These are phyloP conservation scores for Tricholoma bakamatsutake DNA, from an alignment of 768 basidiomycete genomes.

Conservation along the genomic window DNA sequence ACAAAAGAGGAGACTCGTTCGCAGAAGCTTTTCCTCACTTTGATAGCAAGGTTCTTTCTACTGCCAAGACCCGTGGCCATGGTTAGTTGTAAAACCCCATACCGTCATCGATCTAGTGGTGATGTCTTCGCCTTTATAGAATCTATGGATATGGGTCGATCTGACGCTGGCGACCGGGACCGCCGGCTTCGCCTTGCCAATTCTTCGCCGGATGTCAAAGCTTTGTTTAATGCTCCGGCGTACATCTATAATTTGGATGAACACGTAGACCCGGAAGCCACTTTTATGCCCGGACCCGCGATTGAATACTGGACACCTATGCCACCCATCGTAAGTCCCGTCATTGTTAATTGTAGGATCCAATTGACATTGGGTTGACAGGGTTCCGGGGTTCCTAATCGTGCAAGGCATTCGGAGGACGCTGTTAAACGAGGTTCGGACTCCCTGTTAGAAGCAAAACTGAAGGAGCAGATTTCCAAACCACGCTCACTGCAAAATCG, in stretches of 20 bases:
- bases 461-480: slow-evolving; percentile 72
- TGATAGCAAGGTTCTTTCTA: slow-evolving; percentile 88
- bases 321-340: slow-evolving; percentile 60
- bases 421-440: slow-evolving; percentile 79
- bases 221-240: slow-evolving; percentile 82
- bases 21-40: slow-evolving; percentile 96
- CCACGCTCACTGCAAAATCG: slow-evolving; percentile 81
- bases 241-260: slow-evolving; percentile 80
- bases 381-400: slow-evolving; percentile 66
- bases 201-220: slow-evolving; percentile 93
- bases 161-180: slow-evolving; percentile 68
- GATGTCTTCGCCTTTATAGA: slow-evolving; percentile 33
- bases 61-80: slow-evolving; percentile 63
- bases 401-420: slow-evolving; percentile 68
- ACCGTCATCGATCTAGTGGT: not conserved
- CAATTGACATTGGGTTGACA: slow-evolving; percentile 21
- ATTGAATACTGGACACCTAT: slow-evolving; percentile 75
- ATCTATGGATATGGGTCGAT: slow-evolving; percentile 71
- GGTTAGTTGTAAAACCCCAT: slow-evolving; percentile 26
- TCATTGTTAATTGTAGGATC: slow-evolving; percentile 6
- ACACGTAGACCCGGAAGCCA: slow-evolving; percentile 57
- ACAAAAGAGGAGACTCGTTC: slow-evolving; percentile 88
- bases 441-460: slow-evolving; percentile 75
- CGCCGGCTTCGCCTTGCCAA: slow-evolving; percentile 76
- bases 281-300: slow-evolving; percentile 47